A percentile compares a stretch with the other conserved stretches of the same genome.
phyloP scores from a whole-genome alignment of 805 yeast species.

The Candida arabinofermentans region DNA sequence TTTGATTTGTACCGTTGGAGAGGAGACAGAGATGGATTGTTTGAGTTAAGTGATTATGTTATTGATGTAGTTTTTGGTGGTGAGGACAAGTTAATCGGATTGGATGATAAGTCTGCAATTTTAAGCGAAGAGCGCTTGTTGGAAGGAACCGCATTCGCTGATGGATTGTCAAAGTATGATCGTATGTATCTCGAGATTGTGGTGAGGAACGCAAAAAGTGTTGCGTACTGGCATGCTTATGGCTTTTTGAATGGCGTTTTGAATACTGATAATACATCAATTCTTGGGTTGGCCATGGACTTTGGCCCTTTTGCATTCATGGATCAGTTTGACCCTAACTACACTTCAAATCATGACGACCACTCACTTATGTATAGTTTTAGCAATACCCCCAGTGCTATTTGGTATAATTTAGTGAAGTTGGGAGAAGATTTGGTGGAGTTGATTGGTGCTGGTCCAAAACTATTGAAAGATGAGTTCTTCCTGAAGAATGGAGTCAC shows the following conservation, averaged over 20 bases:
- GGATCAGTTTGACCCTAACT: constrained; percentile 78
- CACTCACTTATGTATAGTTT: constrained; percentile 66
- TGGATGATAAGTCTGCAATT: constrained; percentile 17
- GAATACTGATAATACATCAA: constrained; percentile 90
- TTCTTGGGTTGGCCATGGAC: constrained; percentile 85
- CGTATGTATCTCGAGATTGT: constrained; percentile 68
- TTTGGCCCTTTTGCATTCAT: constrained; percentile 93
- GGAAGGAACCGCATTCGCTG: constrained; percentile 24
- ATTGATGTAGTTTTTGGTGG: constrained; percentile 57
- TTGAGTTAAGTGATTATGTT: constrained; percentile 66
- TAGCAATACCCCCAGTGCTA: constrained; percentile 76
- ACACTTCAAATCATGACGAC: constrained; percentile 91
- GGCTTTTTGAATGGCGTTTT: constrained; percentile 93
- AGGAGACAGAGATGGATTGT: constrained; percentile 60
- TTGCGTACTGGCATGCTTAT: constrained; percentile 85
- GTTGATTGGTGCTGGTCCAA: constrained; percentile 68
- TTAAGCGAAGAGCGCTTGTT: constrained; percentile 29
- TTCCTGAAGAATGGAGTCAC: constrained; percentile 40
- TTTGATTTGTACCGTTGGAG: constrained; percentile 80
- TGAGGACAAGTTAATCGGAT: constrained; percentile 28
- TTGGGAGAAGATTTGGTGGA: constrained; percentile 83
- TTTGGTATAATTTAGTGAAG: constrained; percentile 91
- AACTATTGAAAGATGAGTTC: constrained; percentile 40
- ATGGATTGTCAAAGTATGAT: constrained; percentile 54
- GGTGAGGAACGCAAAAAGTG: constrained; percentile 67